Conservation (phyloP, 345 rosid genomes). For the Trapa incisa region DNA sequence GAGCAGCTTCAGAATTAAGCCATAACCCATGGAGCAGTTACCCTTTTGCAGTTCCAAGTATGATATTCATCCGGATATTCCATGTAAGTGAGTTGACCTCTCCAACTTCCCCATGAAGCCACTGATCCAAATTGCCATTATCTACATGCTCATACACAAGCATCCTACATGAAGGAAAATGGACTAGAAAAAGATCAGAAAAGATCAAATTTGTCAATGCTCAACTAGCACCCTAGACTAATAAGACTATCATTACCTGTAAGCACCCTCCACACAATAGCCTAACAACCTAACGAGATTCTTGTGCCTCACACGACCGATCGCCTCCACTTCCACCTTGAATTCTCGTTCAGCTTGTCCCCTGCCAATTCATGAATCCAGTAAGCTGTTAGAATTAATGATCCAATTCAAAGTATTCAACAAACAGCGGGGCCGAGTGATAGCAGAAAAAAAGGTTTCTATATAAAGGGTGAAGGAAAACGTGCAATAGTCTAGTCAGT, state of each 20-base stretch:
- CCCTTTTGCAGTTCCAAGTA: constrained; percentile 94
- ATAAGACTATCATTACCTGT: constrained; percentile 35
- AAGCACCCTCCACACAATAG: constrained; percentile 92
- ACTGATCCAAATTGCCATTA: constrained; percentile 90
- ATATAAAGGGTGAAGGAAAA: neutral
- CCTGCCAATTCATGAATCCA: constrained; percentile 21
- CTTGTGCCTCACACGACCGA: constrained; percentile 92
- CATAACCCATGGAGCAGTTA: constrained; percentile 9
- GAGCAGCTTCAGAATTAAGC: neutral
- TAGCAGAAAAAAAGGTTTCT: neutral
- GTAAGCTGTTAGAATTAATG: neutral
- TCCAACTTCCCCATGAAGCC: constrained; percentile 95
- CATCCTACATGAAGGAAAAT: constrained; percentile 37
- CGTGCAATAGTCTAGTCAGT: neutral
- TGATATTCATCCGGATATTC: constrained; percentile 81
- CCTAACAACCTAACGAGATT: constrained; percentile 84
- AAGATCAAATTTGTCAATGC: neutral
- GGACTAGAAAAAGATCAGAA: neutral
- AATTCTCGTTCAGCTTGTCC: constrained; percentile 98
- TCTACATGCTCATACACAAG: constrained; percentile 85
- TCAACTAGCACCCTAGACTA: neutral
- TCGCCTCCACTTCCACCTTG: constrained; percentile 87
- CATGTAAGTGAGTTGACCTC: constrained; percentile 72
- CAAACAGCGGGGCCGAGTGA: too few relatives aligned
- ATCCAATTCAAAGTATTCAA: too few relatives aligned